Base-by-base conservation (phyloP, 1,284 basidiomycete species). In the Ganoderma lucidum region DNA sequence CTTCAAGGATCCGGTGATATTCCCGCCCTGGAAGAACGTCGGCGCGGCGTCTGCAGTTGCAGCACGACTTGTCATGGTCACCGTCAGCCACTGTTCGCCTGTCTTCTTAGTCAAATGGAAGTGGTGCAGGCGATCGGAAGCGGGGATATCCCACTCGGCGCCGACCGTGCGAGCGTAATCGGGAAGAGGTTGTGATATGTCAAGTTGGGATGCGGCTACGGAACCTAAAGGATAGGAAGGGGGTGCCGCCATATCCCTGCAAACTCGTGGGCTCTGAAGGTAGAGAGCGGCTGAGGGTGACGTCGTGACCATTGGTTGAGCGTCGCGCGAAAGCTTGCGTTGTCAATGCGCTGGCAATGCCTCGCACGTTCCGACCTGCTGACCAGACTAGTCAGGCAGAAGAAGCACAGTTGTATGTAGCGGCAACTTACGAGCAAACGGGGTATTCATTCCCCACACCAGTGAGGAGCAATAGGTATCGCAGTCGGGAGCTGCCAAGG, bases 1-100 rank as follows among this genome's bases (percentile, higher is more conserved):
- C 65, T 82, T 83, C 5, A 88, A 82, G 8, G 80, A 75, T 35
- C 87, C 86, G 2, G 79, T 74, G 60, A 88, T 80, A 19, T 72
- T 70, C 70, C 87, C 85, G 8, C 83, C 84, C 68, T 86, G 80
- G 41, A 81, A 73, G 70, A 85, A 86, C 23, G 78, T 68, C 17
- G 84, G 86, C 12, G 81, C 73, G 2, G 81, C 78, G 19, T 77
- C 64, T 0, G 79, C 56, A 17, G 73, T 76, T 2, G 76, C 71
- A 3, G 86, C 79, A 2, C 83, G 82, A 73, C 84, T 86, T 23
- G 76, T 79, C 41, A 87, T 78, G 37, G 75, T 74, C 32, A 87
- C 74, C 0, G 79, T 76, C 28, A 88, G 72, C 86, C 86, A 87
- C 71, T 79, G 80, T 61, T 76, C 60, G 0, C 74, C 72, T 12